Percentiles rank a stretch among this genome's conserved stretches.
Conservation (phyloP, 2,329 filamentous ascomycete species). For the Coniochaeta pulveracea region DNA sequence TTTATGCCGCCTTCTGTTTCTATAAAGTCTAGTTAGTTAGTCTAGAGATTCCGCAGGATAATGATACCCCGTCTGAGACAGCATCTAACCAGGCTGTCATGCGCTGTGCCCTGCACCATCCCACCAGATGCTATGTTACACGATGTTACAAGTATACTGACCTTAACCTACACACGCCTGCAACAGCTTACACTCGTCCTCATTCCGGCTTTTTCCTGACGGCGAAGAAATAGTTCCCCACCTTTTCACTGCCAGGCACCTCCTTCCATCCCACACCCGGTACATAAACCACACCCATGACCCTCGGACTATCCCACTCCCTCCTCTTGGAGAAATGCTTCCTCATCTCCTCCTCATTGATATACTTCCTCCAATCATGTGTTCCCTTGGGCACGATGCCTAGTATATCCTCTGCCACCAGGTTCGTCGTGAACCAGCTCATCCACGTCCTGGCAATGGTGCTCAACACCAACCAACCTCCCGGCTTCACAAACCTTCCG, state of each 20-base stretch:
- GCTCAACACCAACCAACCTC: constrained; percentile 85
- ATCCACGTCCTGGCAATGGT: constrained; percentile 86
- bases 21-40: constrained; percentile 65
- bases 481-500: constrained; percentile 68
- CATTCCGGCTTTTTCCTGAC: constrained; percentile 1
- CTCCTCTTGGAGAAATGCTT: constrained; percentile 37
- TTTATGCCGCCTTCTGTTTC: constrained; percentile 94
- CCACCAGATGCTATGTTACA: too few relatives aligned
- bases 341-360: constrained; percentile 72
- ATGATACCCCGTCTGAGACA: too few relatives aligned
- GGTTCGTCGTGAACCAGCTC: constrained; percentile 85
- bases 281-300: constrained; percentile 81
- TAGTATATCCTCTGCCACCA: constrained; percentile 80
- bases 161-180: too few relatives aligned
- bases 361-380: constrained; percentile 94
- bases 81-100: too few relatives aligned
- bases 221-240: constrained; percentile 93
- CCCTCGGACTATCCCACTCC: constrained; percentile 48
- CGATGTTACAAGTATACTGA: too few relatives aligned
- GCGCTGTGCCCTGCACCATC: too few relatives aligned
- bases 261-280: constrained; percentile 85
- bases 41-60: too few relatives aligned
- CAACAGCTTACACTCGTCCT: too few relatives aligned
- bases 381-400: constrained; percentile 85
- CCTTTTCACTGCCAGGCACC: constrained; percentile 67